A percentile compares a stretch with the other conserved stretches of the same genome.
Conservation (phyloP, 345 rosid species). For the Dipteronia dyeriana region DNA sequence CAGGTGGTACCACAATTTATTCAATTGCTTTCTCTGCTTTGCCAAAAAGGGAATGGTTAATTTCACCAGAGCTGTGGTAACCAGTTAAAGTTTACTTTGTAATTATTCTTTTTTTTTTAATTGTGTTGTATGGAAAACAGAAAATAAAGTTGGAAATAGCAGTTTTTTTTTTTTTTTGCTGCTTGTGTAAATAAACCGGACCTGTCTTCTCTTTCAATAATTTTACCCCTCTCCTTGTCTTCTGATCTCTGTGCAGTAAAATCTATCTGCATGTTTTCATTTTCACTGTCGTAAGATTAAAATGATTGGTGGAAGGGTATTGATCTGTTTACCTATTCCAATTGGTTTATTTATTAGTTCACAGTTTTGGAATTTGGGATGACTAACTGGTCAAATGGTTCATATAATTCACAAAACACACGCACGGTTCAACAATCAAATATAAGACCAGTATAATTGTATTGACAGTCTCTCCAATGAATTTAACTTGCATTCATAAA, state of each 20-base stretch:
- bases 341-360: not conserved
- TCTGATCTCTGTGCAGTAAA: not conserved
- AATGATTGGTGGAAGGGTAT: not conserved
- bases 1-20: not conserved
- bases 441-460: not conserved
- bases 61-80: not conserved
- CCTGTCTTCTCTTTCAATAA: not conserved
- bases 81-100: conserved; percentile 1
- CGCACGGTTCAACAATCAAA: not conserved
- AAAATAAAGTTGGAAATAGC: not conserved
- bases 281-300: not conserved
- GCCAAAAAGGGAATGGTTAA: not conserved
- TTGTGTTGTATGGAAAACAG: not conserved
- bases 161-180: not conserved
- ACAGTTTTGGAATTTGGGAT: not conserved
- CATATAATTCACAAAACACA: not conserved
- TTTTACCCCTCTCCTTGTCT: not conserved
- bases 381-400: not conserved
- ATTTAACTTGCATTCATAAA: too few relatives aligned
- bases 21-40: conserved; percentile 1
- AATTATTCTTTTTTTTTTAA: conserved; percentile 7
- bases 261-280: not conserved
- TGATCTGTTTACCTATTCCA: not conserved
- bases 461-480: too few relatives aligned
- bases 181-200: not conserved